phyloP scores from a whole-genome alignment of 2,329 filamentous ascomycete genomes.

The Huntiella decipiens region DNA sequence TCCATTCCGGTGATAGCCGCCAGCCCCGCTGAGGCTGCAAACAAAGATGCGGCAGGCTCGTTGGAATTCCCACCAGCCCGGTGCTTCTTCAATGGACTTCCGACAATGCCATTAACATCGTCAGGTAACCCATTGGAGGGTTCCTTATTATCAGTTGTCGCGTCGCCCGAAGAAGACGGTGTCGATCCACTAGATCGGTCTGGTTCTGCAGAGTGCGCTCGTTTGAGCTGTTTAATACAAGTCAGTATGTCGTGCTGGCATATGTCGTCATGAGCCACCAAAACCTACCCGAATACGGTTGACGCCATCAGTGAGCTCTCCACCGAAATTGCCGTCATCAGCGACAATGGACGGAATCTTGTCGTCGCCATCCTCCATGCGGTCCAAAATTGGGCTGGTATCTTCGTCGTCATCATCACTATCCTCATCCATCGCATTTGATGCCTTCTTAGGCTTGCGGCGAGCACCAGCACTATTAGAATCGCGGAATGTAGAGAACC shows the following conservation, averaged over 20 bases:
- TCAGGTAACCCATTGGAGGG: slow-evolving; percentile 8
- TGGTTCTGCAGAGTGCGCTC: slow-evolving; percentile 57
- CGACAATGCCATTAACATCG: slow-evolving; percentile 22
- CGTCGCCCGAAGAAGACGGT: slow-evolving; percentile 19
- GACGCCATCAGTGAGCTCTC: slow-evolving; percentile 62
- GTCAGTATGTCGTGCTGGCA: not conserved
- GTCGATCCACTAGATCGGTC: slow-evolving; percentile 23
- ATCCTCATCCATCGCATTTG: slow-evolving; percentile 48
- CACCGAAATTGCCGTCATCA: slow-evolving; percentile 53
- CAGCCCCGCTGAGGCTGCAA: slow-evolving; percentile 9
- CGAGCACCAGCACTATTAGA: slow-evolving; percentile 33
- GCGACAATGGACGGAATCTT: slow-evolving; percentile 42
- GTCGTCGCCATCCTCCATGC: slow-evolving; percentile 45
- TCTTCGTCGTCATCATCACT: slow-evolving; percentile 64
- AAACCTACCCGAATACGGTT: slow-evolving; percentile 54
- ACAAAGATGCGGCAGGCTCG: slow-evolving; percentile 9
- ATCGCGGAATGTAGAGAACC: slow-evolving; percentile 77
- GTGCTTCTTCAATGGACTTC: slow-evolving; percentile 60
- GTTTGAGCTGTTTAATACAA: slow-evolving; percentile 44
- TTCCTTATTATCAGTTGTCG: slow-evolving; percentile 10
- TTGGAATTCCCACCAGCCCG: slow-evolving; percentile 30
- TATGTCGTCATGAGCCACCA: not conserved
- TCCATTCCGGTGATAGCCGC: slow-evolving; percentile 10
- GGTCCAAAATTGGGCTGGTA: slow-evolving; percentile 38
- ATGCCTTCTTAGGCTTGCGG: slow-evolving; percentile 42